Conservation (phyloP, 768 basidiomycete genomes). For the Tylopilus sp. region DNA sequence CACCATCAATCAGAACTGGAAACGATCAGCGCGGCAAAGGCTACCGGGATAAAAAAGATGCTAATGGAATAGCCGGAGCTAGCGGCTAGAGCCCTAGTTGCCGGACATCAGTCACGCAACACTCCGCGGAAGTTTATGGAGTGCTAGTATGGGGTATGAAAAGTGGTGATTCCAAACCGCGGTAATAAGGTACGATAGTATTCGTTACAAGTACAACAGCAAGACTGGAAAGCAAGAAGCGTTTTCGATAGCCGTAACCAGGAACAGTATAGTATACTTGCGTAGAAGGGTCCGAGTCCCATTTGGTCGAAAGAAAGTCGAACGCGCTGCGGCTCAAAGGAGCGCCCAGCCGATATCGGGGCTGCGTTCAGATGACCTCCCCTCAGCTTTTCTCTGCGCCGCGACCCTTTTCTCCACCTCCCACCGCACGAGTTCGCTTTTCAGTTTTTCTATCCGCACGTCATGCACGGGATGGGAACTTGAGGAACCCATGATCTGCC, state of each 20-base stretch:
- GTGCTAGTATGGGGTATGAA: not conserved
- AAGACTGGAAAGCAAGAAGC: not conserved
- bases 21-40: not conserved
- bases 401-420: constrained; percentile 33
- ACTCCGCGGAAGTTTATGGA: not conserved
- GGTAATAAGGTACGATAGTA: constrained; percentile 2
- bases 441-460: constrained; percentile 39
- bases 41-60: not conserved
- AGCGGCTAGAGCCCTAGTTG: not conserved
- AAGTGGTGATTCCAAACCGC: too few species aligned
- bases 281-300: constrained; percentile 1
- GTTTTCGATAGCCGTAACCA: not conserved
- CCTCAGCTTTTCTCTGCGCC: constrained; percentile 18
- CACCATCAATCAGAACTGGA: not conserved
- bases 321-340: constrained; percentile 7
- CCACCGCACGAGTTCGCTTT: constrained; percentile 46
- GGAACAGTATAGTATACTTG: not conserved
- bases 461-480: constrained; percentile 47
- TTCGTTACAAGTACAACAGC: constrained; percentile 2
- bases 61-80: not conserved
- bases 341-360: constrained; percentile 10
- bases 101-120: not conserved
- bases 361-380: constrained; percentile 15
- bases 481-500: constrained; percentile 35
- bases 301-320: not conserved